phyloP scores from a whole-genome alignment of 805 yeast species.

The Jamesozyma spencerorum region DNA sequence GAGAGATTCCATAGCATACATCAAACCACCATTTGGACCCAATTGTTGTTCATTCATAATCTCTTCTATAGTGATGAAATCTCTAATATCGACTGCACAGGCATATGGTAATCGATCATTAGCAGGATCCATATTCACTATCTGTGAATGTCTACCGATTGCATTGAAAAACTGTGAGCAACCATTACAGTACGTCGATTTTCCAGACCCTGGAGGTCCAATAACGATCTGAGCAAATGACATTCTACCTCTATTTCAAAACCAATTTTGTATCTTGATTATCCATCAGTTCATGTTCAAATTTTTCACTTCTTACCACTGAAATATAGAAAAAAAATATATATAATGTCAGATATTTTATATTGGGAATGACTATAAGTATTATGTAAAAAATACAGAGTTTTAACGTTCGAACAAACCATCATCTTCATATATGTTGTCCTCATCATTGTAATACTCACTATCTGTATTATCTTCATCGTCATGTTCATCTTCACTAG shows the following conservation, averaged over 20 bases:
- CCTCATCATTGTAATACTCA: slow-evolving; percentile 30
- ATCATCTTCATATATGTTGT: slow-evolving; percentile 44
- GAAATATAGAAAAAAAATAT: too few species aligned
- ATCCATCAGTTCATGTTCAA: too few species aligned
- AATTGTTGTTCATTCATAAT: slow-evolving; percentile 61
- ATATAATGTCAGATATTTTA: not conserved
- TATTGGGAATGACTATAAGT: not conserved
- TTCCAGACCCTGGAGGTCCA: slow-evolving; percentile 98
- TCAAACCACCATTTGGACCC: slow-evolving; percentile 86
- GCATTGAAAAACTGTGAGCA: slow-evolving; percentile 87
- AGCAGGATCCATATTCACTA: slow-evolving; percentile 89
- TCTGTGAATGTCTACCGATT: slow-evolving; percentile 80
- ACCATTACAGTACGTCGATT: slow-evolving; percentile 90
- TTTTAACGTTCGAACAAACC: slow-evolving; percentile 47
- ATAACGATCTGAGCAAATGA: slow-evolving; percentile 85
- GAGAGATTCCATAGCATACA: slow-evolving; percentile 70
- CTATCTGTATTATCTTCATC: slow-evolving; percentile 26
- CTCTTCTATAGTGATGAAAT: slow-evolving; percentile 65
- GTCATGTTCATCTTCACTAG: slow-evolving; percentile 27
- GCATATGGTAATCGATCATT: slow-evolving; percentile 65
- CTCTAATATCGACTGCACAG: slow-evolving; percentile 69
- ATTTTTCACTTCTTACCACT: too few species aligned
- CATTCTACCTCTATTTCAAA: slow-evolving; percentile 29
- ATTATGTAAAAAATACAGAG: not conserved
- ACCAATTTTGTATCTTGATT: too few species aligned